phyloP scores from a whole-genome alignment of 768 basidiomycete species.

The Hygrocybe coccinea region DNA sequence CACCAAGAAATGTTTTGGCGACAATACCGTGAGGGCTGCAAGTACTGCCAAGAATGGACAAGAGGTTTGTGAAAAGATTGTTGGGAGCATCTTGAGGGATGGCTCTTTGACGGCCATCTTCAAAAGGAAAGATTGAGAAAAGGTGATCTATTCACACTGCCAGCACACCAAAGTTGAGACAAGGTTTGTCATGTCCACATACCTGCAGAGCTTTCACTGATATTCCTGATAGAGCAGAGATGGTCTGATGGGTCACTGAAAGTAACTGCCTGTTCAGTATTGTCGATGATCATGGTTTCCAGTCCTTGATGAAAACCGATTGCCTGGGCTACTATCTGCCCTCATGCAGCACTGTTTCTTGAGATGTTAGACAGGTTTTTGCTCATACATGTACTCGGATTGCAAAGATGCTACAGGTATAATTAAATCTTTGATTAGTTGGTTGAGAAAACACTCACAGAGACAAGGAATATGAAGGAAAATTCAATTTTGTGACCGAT shows the following conservation, averaged over 20 bases:
- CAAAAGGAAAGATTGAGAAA: constrained; percentile 24
- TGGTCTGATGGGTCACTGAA: constrained; percentile 35
- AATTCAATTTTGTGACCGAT: constrained; percentile 25
- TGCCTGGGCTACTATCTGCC: constrained; percentile 35
- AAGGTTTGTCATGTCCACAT: constrained; percentile 8
- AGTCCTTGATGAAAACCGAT: too few species aligned
- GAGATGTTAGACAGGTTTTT: constrained; percentile 31
- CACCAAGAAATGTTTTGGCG: constrained; percentile 32
- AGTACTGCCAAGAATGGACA: constrained; percentile 1
- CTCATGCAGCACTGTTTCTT: constrained; percentile 27
- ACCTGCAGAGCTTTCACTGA: too few species aligned
- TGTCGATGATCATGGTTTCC: too few species aligned
- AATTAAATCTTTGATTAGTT: constrained; percentile 6
- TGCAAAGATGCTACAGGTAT: constrained; percentile 27
- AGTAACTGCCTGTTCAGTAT: constrained; percentile 20
- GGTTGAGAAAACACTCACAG: too few species aligned
- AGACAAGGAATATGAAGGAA: constrained; percentile 24
- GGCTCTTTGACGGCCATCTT: constrained; percentile 27
- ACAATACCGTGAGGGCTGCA: constrained; percentile 15
- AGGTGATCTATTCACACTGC: constrained; percentile 27
- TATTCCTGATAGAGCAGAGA: constrained; percentile 20
- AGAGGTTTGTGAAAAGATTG: constrained; percentile 4
- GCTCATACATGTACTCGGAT: constrained; percentile 15
- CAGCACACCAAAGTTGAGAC: constrained; percentile 24
- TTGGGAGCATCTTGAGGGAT: constrained; percentile 9